A percentile compares a stretch with the other conserved stretches of the same genome.
Evolutionary conservation across 495 filamentous ascomycete genomes (phyloP).

Genomic region (Hypoxylon intermedium): DNA sequence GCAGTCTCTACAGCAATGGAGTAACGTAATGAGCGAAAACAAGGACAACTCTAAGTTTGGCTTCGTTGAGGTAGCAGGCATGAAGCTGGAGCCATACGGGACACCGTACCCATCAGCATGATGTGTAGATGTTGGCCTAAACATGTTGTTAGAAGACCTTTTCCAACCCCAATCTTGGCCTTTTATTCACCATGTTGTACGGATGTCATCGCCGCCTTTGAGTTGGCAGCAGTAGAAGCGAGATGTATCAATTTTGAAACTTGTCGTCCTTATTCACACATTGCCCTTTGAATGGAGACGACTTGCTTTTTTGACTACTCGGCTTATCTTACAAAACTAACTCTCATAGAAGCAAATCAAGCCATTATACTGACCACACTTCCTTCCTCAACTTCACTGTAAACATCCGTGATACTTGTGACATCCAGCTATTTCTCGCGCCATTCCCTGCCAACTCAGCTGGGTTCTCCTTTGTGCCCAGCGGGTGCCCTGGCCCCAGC

Average conservation of each 20-base stretch:
- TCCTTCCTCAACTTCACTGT: slow-evolving; percentile 22
- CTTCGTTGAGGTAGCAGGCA: slow-evolving; percentile 31
- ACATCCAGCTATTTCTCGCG: slow-evolving; percentile 39
- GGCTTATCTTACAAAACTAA: background rate
- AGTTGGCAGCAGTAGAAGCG: no score
- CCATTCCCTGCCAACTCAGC: slow-evolving; percentile 30
- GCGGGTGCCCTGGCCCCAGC: slow-evolving; percentile 12
- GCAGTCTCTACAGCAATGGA: slow-evolving; percentile 34
- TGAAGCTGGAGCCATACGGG: slow-evolving; percentile 23
- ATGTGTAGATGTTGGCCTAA: no score
- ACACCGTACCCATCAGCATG: slow-evolving; percentile 17
- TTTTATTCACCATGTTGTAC: no score
- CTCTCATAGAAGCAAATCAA: background rate
- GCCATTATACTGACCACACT: slow-evolving; percentile 15
- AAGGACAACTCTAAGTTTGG: slow-evolving; percentile 40
- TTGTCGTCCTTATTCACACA: no score
- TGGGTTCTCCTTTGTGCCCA: slow-evolving; percentile 38
- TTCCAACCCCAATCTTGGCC: no score
- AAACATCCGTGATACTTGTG: slow-evolving; percentile 38
- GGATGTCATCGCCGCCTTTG: no score
- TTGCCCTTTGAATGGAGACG: no score
- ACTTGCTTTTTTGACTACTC: background rate
- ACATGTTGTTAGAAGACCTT: no score
- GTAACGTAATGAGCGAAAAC: slow-evolving; percentile 29
- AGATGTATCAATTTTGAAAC: no score